Base-by-base conservation (phyloP, 768 basidiomycete species). In the Daedaleopsis nitida region DNA sequence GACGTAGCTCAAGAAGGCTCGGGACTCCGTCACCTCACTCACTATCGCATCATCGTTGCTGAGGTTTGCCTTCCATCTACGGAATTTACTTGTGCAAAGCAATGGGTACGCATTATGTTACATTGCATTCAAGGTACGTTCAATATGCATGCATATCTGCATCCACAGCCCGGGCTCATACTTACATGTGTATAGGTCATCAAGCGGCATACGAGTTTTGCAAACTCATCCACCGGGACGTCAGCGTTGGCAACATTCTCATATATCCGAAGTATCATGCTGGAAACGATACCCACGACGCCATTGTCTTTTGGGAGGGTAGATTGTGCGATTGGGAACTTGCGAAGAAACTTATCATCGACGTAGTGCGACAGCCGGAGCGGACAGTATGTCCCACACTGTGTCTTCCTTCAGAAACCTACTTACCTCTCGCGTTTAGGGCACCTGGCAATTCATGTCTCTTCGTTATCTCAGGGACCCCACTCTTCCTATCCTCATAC, bases 371-470 rank as follows among this genome's bases (percentile, higher is more conserved):
- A 32, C 27, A 32, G 27, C 27, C 7, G 27, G 27, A 32, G 27
- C 27, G 27, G 7, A 32, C 27, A 7, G 27, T 32, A 32, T 7
- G 27, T 32, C 27, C 27, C 7, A n/a, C n/a, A n/a, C n/a, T 14
- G n/a, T 16, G 14, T 21, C 24, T 24, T 38, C 11, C 0, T 5
- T 19, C 10, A 5, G 14, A 5, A 7, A 8, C 12, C 24, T n/a
- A n/a, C 17, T 47, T 8, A 8, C n/a, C n/a, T 24, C 21, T 3
- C 13, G 16, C 9, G 0, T 38, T 0, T 52, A 70, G 66, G 69
- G 67, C 17, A 70, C 69, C 11, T 65, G 61, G 66, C 62, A 59
- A 35, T 70, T 60, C 62, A 62, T 64, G 59, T 65, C 69, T 5
- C 55, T 60, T 2, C 34, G 24, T 7, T 54, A 49, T 1, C 60